Evolutionary conservation across 1,284 basidiomycete species (phyloP).

Genomic region (Rhodotorula sp.): DNA sequence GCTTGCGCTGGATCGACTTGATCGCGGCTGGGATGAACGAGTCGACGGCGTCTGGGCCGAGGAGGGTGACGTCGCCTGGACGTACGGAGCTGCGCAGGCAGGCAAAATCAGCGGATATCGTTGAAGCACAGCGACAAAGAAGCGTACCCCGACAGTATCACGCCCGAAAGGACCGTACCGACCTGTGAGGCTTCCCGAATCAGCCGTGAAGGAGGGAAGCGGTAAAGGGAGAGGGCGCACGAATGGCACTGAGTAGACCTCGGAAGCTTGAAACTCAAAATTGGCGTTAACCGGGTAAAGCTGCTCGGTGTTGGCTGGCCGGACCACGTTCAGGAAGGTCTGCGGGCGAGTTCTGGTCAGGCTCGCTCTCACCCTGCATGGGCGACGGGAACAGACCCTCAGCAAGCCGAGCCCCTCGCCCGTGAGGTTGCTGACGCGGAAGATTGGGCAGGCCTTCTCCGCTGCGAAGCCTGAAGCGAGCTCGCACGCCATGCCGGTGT

Average conservation of each 20-base stretch:
- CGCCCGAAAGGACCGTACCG: conserved; percentile 92
- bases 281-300: conserved; percentile 46
- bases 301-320: conserved; percentile 22
- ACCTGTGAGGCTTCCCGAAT: conserved; percentile 47
- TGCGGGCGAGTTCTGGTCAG: background rate
- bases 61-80: conserved; percentile 66
- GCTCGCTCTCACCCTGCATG: too few relatives aligned
- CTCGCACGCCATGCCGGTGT: conserved; percentile 68
- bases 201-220: too few relatives aligned
- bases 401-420: conserved; percentile 58
- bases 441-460: conserved; percentile 63
- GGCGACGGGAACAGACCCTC: conserved; percentile 19
- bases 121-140: too few relatives aligned
- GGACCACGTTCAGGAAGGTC: conserved; percentile 51
- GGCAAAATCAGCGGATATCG: background rate
- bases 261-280: conserved; percentile 70
- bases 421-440: conserved; percentile 92
- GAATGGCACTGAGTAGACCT: conserved; percentile 72
- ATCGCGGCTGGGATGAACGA: conserved; percentile 79
- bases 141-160: conserved; percentile 55
- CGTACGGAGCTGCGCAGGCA: conserved; percentile 5
- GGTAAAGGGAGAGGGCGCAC: conserved; percentile 48
- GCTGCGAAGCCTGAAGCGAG: conserved; percentile 69
- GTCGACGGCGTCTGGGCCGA: conserved; percentile 93
- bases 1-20: conserved; percentile 92